These are phyloP conservation scores for Amoebophrya sp. DNA, from an alignment of 169 alveolate species.

Conservation along the genomic window DNA sequence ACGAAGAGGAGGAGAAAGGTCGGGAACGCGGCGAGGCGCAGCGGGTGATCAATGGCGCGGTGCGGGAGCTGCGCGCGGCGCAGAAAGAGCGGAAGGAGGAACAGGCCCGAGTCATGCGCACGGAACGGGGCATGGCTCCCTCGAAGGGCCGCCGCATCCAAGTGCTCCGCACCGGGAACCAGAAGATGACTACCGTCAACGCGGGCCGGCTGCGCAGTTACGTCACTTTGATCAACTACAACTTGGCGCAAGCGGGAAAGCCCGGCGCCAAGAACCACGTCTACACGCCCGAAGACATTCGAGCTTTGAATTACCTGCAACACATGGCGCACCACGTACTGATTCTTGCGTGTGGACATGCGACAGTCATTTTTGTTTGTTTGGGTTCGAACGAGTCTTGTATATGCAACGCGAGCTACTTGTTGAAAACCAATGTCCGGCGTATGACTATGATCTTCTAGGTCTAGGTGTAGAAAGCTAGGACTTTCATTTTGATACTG, in stretches of 20 bases:
- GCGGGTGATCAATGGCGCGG: neutral
- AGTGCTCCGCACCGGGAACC: neutral
- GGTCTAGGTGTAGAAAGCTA: no score
- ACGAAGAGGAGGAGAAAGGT: neutral
- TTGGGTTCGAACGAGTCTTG: no score
- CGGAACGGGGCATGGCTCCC: neutral
- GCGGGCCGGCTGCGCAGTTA: neutral
- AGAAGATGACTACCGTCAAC: neutral
- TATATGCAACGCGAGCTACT: no score
- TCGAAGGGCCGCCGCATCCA: neutral
- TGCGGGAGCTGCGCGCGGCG: no score
- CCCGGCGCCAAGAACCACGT: neutral
- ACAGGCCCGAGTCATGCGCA: neutral
- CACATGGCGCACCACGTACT: neutral
- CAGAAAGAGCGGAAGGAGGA: neutral
- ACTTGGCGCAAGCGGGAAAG: neutral
- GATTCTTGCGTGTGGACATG: no score
- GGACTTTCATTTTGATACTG: no score
- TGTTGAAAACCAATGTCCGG: no score
- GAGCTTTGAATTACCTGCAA: neutral
- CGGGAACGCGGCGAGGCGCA: neutral
- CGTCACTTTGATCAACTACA: neutral
- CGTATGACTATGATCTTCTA: no score
- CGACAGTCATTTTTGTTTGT: no score
- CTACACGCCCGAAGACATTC: neutral